Conservation (phyloP, 2,329 filamentous ascomycete genomes). For the Aspergillus latus region DNA sequence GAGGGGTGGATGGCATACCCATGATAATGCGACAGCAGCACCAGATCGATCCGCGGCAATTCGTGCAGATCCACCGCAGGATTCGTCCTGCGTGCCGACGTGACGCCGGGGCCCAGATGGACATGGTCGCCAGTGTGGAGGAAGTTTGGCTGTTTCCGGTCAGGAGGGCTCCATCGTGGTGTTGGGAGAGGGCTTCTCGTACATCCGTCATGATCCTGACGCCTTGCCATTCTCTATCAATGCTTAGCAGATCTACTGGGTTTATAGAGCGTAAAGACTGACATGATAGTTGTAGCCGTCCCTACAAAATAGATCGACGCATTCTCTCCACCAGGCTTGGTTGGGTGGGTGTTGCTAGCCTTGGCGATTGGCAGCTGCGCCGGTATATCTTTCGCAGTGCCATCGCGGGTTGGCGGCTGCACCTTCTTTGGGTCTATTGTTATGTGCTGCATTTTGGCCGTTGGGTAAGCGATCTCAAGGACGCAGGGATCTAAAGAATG, state of each 20-base stretch:
- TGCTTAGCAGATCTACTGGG: constrained; percentile 1
- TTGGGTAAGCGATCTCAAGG: too few relatives aligned
- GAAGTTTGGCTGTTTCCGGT: constrained; percentile 56
- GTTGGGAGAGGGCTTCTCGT: background rate
- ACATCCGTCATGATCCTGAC: constrained; percentile 44
- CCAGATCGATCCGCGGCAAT: constrained; percentile 59
- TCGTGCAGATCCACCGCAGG: constrained; percentile 61
- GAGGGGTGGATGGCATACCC: constrained; percentile 34
- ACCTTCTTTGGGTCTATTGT: constrained; percentile 39
- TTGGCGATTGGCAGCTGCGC: constrained; percentile 45
- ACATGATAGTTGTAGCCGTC: constrained; percentile 42
- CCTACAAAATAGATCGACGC: constrained; percentile 42
- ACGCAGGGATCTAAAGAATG: too few relatives aligned
- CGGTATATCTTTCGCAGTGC: constrained; percentile 29
- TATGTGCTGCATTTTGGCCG: background rate
- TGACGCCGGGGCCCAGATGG: constrained; percentile 64
- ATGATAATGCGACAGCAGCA: constrained; percentile 66
- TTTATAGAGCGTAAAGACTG: background rate
- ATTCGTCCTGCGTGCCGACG: constrained; percentile 55
- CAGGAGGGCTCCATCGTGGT: background rate
- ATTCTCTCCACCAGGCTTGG: constrained; percentile 32
- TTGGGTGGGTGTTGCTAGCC: constrained; percentile 46
- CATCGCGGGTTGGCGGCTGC: constrained; percentile 42
- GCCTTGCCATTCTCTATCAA: constrained; percentile 39
- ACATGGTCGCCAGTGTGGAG: constrained; percentile 66